Percentiles rank a stretch among this genome's conserved stretches.
These are phyloP conservation scores for Dryadomyces sulphureus DNA, from an alignment of 2,329 filamentous ascomycete species.

Conservation along the genomic window DNA sequence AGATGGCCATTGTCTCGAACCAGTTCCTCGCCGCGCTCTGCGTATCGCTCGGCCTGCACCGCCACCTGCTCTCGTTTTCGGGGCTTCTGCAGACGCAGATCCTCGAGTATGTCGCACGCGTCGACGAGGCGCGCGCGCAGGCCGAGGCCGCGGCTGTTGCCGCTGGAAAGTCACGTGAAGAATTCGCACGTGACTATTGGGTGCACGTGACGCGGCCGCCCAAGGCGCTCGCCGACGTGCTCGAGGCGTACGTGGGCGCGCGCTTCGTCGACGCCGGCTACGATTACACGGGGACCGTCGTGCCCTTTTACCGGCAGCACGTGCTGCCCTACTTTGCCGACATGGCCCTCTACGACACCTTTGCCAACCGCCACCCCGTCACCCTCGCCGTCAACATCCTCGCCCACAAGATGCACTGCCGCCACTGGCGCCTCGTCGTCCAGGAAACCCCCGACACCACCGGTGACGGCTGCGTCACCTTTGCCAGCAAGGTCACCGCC, in stretches of 20 bases:
- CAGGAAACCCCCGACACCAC: conserved; percentile 29
- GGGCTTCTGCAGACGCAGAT: conserved; percentile 29
- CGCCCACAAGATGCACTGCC: conserved; percentile 50
- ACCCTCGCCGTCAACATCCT: conserved; percentile 56
- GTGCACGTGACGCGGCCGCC: conserved; percentile 46
- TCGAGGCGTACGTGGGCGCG: conserved; percentile 81
- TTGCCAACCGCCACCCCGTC: conserved; percentile 73
- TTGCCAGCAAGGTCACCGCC: conserved; percentile 38
- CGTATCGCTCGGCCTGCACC: conserved; percentile 64
- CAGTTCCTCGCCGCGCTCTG: conserved; percentile 77
- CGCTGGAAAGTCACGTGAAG: conserved; percentile 18
- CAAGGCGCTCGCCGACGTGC: conserved; percentile 67
- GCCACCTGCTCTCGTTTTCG: conserved; percentile 47
- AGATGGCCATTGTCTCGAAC: conserved; percentile 98
- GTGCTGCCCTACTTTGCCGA: conserved; percentile 69
- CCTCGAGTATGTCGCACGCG: conserved; percentile 39
- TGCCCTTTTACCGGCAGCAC: conserved; percentile 61
- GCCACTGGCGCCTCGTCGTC: conserved; percentile 37
- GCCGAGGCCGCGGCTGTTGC: conserved; percentile 20
- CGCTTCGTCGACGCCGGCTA: conserved; percentile 83
- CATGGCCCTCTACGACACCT: conserved; percentile 77
- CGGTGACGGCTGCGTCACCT: conserved; percentile 15
- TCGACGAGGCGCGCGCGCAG: conserved; percentile 26
- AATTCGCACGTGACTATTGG: conserved; percentile 54
- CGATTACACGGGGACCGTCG: conserved; percentile 60